A percentile compares a stretch with the other conserved stretches of the same genome.
Conservation (phyloP, 1,284 basidiomycete genomes). For the Puccinia horiana region DNA sequence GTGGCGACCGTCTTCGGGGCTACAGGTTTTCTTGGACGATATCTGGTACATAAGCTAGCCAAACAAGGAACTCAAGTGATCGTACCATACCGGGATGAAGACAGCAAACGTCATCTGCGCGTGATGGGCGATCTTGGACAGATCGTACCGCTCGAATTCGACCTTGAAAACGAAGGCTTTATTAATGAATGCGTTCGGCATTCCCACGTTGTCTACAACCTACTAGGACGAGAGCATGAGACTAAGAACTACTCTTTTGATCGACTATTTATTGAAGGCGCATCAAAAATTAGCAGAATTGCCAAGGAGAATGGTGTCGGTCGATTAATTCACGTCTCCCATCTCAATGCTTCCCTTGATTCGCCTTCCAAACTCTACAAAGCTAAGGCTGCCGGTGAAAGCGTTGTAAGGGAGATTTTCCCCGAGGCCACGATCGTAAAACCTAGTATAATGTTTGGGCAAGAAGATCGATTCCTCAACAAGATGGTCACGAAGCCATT, state of each 20-base stretch:
- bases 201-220: conserved; percentile 96
- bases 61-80: conserved; percentile 92
- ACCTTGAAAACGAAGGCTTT: conserved; percentile 79
- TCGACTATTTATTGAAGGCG: conserved; percentile 68
- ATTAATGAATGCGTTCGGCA: conserved; percentile 92
- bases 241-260: conserved; percentile 86
- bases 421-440: conserved; percentile 85
- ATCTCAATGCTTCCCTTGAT: conserved; percentile 80
- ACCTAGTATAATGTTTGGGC: conserved; percentile 82
- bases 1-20: conserved; percentile 94
- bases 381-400: conserved; percentile 87
- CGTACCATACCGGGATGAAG: conserved; percentile 92
- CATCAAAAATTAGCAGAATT: conserved; percentile 68
- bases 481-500: conserved; percentile 77
- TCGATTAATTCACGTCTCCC: conserved; percentile 90
- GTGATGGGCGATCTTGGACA: conserved; percentile 96
- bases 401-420: conserved; percentile 80
- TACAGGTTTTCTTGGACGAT: conserved; percentile 92
- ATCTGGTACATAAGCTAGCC: conserved; percentile 86
- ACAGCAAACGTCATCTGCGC: conserved; percentile 75
- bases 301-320: conserved; percentile 76
- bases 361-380: conserved; percentile 83
- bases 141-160: conserved; percentile 97
- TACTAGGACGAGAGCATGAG: conserved; percentile 84
- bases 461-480: conserved; percentile 91